Base-by-base conservation (phyloP, 352 stramenopile genomes). In the Pythium aristosporum region DNA sequence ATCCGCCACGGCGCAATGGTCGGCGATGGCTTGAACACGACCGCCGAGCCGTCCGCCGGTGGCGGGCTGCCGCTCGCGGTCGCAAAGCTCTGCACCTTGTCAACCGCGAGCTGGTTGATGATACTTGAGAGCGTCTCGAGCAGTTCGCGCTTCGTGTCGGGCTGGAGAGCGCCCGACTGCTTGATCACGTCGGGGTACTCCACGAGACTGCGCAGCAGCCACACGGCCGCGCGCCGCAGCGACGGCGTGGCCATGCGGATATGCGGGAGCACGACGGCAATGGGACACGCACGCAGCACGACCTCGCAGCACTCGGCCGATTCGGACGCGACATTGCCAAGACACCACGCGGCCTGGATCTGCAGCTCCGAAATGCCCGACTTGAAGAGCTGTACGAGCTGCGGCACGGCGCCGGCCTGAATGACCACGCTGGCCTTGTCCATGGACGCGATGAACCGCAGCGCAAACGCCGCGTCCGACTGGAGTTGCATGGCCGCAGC, bases 361-460 rank as follows among this genome's bases (percentile, higher is more conserved):
- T 96, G 87, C 54, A 96, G 71, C 67, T 96, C 87, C 30, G 87
- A 94, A 54, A 96, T 90, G 25, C 87, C 87, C 15, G 79, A 90
- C 61, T 94, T 84, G 71, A 96, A 91, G 21, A 96, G 72, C 63
- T 92, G 76, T 46, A 93, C 85, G 42, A 96, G 76, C 59, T 89
- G 84, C 0, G 85, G 84, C 21, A 94, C 77, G 0, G 82, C 85
- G 34, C 87, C 87, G 0, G 78, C 72, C 55, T 88, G 69, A 47
- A 96, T 81, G n/a, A 96, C 81, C 18, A 83, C 50, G 49, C 50
- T 74, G 18, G 87, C 83, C 67, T 92, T 92, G 70, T 96, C 87
- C 87, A 96, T 96, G 37, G 87, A 96, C 61, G 87, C 80, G 57
- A 96, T 94, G 64, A 96, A 96, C 36, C 87, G 82, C 58, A 96